A percentile compares a stretch with the other conserved stretches of the same genome.
Conservation (phyloP, 176 grass and related monocot genomes). For the Oryza australiensis region DNA sequence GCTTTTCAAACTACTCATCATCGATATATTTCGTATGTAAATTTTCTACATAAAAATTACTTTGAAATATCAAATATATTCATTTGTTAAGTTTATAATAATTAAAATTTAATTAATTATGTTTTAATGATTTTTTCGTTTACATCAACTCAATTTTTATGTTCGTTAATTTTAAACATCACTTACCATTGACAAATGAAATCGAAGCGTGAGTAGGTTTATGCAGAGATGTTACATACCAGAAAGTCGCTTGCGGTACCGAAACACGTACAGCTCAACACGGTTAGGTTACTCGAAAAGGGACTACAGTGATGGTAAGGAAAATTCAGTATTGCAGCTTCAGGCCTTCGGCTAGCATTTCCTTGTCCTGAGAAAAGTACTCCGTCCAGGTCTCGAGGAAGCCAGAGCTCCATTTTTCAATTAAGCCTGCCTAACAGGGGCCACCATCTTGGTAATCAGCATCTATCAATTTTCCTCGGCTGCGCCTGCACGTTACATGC, state of each 20-base stretch:
- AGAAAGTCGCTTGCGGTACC: neutral
- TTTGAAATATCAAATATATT: too few species aligned
- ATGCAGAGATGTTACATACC: neutral
- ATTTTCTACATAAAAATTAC: too few species aligned
- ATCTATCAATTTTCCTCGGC: neutral
- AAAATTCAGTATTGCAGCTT: neutral
- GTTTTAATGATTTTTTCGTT: too few species aligned
- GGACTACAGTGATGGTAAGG: neutral
- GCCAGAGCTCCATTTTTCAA: neutral
- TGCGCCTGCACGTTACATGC: slow-evolving; percentile 21
- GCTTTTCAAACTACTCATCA: too few species aligned
- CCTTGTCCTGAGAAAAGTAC: neutral
- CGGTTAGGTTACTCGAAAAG: neutral
- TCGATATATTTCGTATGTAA: too few species aligned
- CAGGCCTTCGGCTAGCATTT: neutral
- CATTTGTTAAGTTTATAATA: too few species aligned
- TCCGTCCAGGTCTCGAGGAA: neutral
- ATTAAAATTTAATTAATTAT: too few species aligned
- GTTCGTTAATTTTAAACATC: too few species aligned
- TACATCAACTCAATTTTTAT: too few species aligned
- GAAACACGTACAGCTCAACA: neutral
- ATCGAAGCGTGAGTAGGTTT: neutral
- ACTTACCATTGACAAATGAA: neutral
- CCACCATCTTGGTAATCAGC: slow-evolving; percentile 21
- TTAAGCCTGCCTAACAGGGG: neutral